phyloP scores from a whole-genome alignment of 148 eudicot species.

The Heliosperma pusillum region DNA sequence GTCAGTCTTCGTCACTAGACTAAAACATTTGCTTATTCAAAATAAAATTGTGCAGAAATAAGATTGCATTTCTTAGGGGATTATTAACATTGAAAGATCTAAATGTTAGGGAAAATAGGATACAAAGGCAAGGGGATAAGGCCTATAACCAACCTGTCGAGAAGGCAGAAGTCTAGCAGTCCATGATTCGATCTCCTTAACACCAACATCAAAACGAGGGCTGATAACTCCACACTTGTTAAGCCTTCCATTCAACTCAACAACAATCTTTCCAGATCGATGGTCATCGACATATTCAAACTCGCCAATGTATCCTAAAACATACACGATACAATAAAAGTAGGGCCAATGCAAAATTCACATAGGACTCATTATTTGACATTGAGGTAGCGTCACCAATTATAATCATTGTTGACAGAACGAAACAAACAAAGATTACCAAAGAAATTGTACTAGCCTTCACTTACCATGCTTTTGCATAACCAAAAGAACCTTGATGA shows the following conservation, averaged over 20 bases:
- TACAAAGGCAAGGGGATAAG: too few relatives aligned
- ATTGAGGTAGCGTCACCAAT: neutral
- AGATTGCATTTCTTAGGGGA: too few relatives aligned
- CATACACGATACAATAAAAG: neutral
- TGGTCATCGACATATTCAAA: slow-evolving; percentile 91
- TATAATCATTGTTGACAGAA: neutral
- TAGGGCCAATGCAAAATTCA: too few relatives aligned
- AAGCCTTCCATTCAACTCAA: slow-evolving; percentile 76
- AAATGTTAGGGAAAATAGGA: too few relatives aligned
- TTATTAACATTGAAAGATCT: too few relatives aligned
- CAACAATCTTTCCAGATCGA: slow-evolving; percentile 89
- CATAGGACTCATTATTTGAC: too few relatives aligned
- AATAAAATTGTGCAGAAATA: too few relatives aligned
- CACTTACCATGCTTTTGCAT: slow-evolving; percentile 82
- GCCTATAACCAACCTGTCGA: slow-evolving; percentile 58
- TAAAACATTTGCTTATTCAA: too few relatives aligned
- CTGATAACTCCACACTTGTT: slow-evolving; percentile 88
- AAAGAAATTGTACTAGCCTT: neutral
- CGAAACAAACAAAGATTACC: neutral
- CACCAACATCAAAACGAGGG: slow-evolving; percentile 85
- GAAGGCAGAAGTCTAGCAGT: slow-evolving; percentile 84
- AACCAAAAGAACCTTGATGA: slow-evolving; percentile 75
- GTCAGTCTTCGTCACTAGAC: too few relatives aligned
- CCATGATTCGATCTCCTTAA: slow-evolving; percentile 80
- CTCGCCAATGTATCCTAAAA: slow-evolving; percentile 80